Evolutionary conservation across 768 basidiomycete species (phyloP).

Genomic region (Kockovaella imperatae): DNA sequence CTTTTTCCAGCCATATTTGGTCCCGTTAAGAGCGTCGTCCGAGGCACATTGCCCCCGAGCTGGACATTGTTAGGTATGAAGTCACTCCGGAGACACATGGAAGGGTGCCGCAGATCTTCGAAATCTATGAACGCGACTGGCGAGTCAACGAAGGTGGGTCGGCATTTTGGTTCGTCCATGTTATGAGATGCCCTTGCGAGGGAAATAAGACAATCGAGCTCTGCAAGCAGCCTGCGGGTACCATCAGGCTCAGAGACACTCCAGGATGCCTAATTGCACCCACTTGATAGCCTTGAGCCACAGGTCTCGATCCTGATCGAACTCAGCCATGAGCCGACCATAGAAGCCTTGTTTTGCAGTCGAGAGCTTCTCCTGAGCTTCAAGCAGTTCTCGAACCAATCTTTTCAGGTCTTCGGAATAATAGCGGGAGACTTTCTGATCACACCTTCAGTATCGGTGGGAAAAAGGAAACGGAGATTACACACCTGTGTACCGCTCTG

Average conservation of each 20-base stretch:
- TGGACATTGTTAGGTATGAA: constrained; percentile 93
- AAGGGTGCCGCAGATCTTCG: constrained; percentile 80
- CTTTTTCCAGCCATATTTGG: constrained; percentile 62
- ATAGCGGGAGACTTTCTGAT: constrained; percentile 67
- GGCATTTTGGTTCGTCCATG: constrained; percentile 86
- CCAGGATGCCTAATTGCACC: constrained; percentile 6
- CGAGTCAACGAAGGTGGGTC: constrained; percentile 77
- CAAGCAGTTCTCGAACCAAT: constrained; percentile 74
- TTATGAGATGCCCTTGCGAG: constrained; percentile 81
- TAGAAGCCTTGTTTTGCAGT: constrained; percentile 77
- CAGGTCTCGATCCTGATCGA: constrained; percentile 38
- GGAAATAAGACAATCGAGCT: constrained; percentile 92
- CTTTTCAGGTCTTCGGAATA: constrained; percentile 63
- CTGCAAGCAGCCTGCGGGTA: constrained; percentile 63
- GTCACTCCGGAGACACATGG: constrained; percentile 60
- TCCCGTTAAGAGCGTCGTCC: constrained; percentile 82
- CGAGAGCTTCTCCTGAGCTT: constrained; percentile 81
- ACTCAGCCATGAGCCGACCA: constrained; percentile 35
- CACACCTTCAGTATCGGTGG: background rate
- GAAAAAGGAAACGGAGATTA: background rate
- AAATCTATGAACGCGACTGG: constrained; percentile 72
- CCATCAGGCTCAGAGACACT: constrained; percentile 54
- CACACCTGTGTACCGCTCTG: constrained; percentile 67
- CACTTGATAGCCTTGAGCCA: constrained; percentile 43
- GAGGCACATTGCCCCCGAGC: constrained; percentile 58